A percentile compares a stretch with the other conserved stretches of the same genome.
These are phyloP conservation scores for Scedosporium minutisporum DNA, from an alignment of 2,329 filamentous ascomycete species.

Conservation along the genomic window DNA sequence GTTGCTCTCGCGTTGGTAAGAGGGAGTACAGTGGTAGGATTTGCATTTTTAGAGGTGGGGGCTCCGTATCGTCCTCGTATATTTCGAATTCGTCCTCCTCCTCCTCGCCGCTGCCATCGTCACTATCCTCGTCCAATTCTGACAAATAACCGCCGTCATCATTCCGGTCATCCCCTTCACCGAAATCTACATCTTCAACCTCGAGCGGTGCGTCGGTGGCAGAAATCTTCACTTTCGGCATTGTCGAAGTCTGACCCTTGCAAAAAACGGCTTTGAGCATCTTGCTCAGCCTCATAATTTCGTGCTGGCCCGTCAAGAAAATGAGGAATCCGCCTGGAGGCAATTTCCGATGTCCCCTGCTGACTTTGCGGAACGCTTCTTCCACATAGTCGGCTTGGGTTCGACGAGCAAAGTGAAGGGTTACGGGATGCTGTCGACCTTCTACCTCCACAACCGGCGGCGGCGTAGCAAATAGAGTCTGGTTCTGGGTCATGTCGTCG, in stretches of 20 bases:
- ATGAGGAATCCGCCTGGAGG: slow-evolving; percentile 87
- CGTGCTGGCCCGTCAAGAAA: slow-evolving; percentile 87
- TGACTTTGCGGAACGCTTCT: slow-evolving; percentile 80
- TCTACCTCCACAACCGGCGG: slow-evolving; percentile 85
- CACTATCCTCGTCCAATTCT: slow-evolving; percentile 31
- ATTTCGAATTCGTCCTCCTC: slow-evolving; percentile 61
- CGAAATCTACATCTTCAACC: slow-evolving; percentile 79
- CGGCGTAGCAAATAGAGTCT: slow-evolving; percentile 63
- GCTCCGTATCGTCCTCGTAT: slow-evolving; percentile 48
- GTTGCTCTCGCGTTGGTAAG: slow-evolving; percentile 80
- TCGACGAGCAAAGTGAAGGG: slow-evolving; percentile 74
- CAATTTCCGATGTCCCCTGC: slow-evolving; percentile 77
- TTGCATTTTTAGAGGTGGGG: slow-evolving; percentile 65
- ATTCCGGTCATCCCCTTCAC: slow-evolving; percentile 50
- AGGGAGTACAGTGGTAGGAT: slow-evolving; percentile 91
- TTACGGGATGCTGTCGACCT: slow-evolving; percentile 84
- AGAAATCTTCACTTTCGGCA: slow-evolving; percentile 63
- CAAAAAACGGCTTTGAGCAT: slow-evolving; percentile 60
- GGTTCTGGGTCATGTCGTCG: slow-evolving; percentile 80
- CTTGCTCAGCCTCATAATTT: slow-evolving; percentile 78
- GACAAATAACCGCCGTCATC: slow-evolving; percentile 6
- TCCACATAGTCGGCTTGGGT: slow-evolving; percentile 85
- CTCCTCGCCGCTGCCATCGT: slow-evolving; percentile 39
- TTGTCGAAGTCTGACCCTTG: slow-evolving; percentile 43
- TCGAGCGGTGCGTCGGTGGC: slow-evolving; percentile 72